Conservation (phyloP, 345 rosid species). For the Pistacia vera region DNA sequence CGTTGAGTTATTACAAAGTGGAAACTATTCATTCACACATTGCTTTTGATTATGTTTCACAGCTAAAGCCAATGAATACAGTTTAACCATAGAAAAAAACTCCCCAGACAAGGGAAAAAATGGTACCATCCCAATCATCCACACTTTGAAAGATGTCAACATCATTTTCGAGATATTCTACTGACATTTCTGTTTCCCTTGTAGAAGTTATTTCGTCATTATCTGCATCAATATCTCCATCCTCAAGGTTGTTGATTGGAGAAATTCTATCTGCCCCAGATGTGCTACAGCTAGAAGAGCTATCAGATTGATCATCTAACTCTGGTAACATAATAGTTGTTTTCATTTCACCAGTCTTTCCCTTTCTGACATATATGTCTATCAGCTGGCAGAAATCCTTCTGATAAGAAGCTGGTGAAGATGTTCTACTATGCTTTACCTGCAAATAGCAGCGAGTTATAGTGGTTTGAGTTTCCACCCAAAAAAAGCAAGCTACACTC, state of each 20-base stretch:
- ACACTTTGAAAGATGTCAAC: slow-evolving; percentile 57
- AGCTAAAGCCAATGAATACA: background rate
- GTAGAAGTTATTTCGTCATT: slow-evolving; percentile 39
- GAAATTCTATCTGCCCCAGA: slow-evolving; percentile 27
- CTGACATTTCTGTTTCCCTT: slow-evolving; percentile 49
- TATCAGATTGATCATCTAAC: slow-evolving; percentile 34
- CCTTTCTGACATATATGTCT: slow-evolving; percentile 48
- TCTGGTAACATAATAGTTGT: slow-evolving; percentile 25
- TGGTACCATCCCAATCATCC: slow-evolving; percentile 89
- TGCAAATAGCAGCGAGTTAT: slow-evolving; percentile 34
- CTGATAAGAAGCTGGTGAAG: slow-evolving; percentile 56
- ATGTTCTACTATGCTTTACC: slow-evolving; percentile 84
- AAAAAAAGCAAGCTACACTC: background rate
- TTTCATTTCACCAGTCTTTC: slow-evolving; percentile 34
- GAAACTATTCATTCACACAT: background rate
- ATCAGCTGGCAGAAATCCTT: slow-evolving; percentile 63
- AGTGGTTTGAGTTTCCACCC: too few relatives aligned
- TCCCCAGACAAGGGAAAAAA: slow-evolving; percentile 21
- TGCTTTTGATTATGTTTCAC: background rate
- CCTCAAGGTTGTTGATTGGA: background rate
- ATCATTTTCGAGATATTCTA: slow-evolving; percentile 78
- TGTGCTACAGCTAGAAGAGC: slow-evolving; percentile 27
- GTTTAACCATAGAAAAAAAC: slow-evolving; percentile 9
- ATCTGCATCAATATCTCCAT: slow-evolving; percentile 24
- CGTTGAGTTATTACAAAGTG: background rate